Percentiles rank a stretch among this genome's conserved stretches.
These are phyloP conservation scores for Vigna radiata DNA, from an alignment of 306 rosid genomes.

Conservation along the genomic window DNA sequence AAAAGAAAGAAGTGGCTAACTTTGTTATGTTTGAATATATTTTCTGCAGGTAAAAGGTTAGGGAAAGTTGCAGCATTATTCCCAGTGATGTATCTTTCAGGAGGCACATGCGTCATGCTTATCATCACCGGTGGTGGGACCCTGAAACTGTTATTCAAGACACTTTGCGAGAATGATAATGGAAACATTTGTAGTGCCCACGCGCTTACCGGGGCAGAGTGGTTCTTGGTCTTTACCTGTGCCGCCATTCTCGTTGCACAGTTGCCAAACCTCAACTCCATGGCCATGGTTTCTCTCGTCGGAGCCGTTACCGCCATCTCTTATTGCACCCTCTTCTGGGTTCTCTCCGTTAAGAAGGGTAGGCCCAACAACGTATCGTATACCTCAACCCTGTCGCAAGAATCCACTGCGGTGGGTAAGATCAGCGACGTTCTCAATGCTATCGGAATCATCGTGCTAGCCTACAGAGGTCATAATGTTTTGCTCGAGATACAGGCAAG, in stretches of 20 bases:
- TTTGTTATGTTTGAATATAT: not conserved
- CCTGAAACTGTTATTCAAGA: slow-evolving; percentile 50
- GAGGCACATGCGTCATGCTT: slow-evolving; percentile 51
- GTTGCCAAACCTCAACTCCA: slow-evolving; percentile 67
- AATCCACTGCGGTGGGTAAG: slow-evolving; percentile 28
- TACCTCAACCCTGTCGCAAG: not conserved
- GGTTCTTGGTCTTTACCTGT: slow-evolving; percentile 65
- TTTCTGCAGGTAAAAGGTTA: slow-evolving; percentile 36
- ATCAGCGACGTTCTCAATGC: slow-evolving; percentile 50
- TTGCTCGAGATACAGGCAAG: slow-evolving; percentile 81
- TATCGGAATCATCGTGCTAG: slow-evolving; percentile 58
- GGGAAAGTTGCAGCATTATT: slow-evolving; percentile 57
- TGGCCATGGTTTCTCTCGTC: slow-evolving; percentile 57
- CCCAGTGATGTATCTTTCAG: slow-evolving; percentile 61
- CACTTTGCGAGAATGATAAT: slow-evolving; percentile 37
- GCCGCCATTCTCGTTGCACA: slow-evolving; percentile 63
- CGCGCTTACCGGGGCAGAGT: slow-evolving; percentile 44
- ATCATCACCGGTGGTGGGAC: slow-evolving; percentile 58
- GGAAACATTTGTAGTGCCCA: slow-evolving; percentile 41
- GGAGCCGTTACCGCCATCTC: slow-evolving; percentile 53
- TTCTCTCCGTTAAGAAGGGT: slow-evolving; percentile 54
- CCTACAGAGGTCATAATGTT: slow-evolving; percentile 77
- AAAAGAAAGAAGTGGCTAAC: not conserved
- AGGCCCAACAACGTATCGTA: slow-evolving; percentile 49
- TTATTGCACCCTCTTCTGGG: slow-evolving; percentile 63